These are phyloP conservation scores for Psilocybe cubensis DNA, from an alignment of 768 basidiomycete genomes.

Conservation along the genomic window DNA sequence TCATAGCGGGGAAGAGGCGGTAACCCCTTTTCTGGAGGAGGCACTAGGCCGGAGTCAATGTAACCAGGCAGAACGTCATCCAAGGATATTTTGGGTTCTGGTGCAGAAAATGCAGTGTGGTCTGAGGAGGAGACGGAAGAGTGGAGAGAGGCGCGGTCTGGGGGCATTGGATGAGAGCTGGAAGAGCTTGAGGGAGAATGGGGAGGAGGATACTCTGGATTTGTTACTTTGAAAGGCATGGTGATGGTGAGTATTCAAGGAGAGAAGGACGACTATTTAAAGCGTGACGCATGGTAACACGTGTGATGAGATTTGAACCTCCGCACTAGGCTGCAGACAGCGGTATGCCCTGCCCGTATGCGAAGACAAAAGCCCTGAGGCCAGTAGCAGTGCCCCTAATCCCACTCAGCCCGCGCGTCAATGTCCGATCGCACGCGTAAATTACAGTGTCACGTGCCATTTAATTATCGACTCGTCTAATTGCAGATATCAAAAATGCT, in stretches of 20 bases:
- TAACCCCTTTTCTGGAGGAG: neutral
- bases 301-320: neutral
- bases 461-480: neutral
- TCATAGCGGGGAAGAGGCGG: conserved; percentile 1
- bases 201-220: neutral
- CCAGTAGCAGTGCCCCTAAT: too few species aligned
- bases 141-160: conserved; percentile 8
- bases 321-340: neutral
- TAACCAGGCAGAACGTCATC: conserved; percentile 9
- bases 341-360: neutral
- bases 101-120: conserved; percentile 11
- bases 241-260: neutral
- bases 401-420: too few species aligned
- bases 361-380: too few species aligned
- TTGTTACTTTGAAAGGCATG: conserved; percentile 8
- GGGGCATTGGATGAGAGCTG: neutral
- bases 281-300: neutral
- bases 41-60: neutral
- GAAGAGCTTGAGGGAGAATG: conserved; percentile 2
- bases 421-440: too few species aligned
- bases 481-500: neutral
- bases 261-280: neutral
- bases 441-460: too few species aligned
- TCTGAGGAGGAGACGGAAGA: conserved; percentile 11
- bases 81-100: conserved; percentile 5